Percentiles rank a stretch among this genome's conserved stretches.
phyloP scores from a whole-genome alignment of 2,329 filamentous ascomycete genomes.

The Alternaria longipes region DNA sequence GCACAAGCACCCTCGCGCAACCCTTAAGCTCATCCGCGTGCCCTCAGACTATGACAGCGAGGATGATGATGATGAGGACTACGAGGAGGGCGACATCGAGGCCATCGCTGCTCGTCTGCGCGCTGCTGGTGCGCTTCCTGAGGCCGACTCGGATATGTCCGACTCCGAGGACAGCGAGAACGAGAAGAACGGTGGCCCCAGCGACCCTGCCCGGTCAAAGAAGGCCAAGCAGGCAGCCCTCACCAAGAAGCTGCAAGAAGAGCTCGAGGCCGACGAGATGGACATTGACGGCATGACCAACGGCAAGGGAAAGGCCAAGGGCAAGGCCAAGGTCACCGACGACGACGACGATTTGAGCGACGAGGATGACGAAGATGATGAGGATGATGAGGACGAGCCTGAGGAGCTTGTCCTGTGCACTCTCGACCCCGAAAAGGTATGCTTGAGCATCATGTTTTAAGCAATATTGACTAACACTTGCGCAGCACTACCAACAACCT shows the following conservation, averaged over 20 bases:
- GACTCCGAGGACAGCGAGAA: constrained; percentile 69
- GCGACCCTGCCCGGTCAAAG: constrained; percentile 88
- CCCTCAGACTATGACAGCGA: constrained; percentile 67
- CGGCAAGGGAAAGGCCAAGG: constrained; percentile 60
- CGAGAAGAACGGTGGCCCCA: constrained; percentile 86
- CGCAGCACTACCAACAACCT: constrained; percentile 92
- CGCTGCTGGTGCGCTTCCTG: constrained; percentile 46
- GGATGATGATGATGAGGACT: constrained; percentile 64
- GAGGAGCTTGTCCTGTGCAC: constrained; percentile 97
- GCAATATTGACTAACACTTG: constrained; percentile 36
- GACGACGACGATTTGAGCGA: constrained; percentile 79
- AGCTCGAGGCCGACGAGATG: constrained; percentile 75
- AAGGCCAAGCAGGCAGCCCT: constrained; percentile 82
- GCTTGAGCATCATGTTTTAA: constrained; percentile 49
- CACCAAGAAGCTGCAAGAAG: constrained; percentile 78
- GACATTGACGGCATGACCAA: constrained; percentile 69
- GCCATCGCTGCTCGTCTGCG: constrained; percentile 50
- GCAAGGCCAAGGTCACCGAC: constrained; percentile 71
- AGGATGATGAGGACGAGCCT: constrained; percentile 66
- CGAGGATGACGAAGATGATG: constrained; percentile 64
- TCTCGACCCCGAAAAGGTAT: constrained; percentile 89
- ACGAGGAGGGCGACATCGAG: constrained; percentile 55
- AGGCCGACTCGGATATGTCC: constrained; percentile 49
- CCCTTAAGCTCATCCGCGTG: constrained; percentile 88
- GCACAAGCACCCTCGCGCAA: constrained; percentile 73